Evolutionary conservation across 1,284 basidiomycete species (phyloP), one percentile per base, ranked within the genome.

Genomic region (Apiotrichum sp.): DNA sequence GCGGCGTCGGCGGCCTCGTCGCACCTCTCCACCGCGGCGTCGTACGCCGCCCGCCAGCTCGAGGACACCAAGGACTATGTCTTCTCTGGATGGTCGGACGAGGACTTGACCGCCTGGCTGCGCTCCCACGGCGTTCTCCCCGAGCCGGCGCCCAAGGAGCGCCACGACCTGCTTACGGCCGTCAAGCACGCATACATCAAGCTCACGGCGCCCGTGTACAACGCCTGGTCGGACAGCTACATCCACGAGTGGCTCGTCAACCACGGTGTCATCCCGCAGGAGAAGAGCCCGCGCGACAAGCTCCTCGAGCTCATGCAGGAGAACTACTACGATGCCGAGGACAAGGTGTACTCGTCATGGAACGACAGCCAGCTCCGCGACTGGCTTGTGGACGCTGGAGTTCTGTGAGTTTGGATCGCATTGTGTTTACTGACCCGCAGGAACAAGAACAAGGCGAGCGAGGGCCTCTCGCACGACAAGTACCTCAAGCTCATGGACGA

Each of bases 61-160:
- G 86, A 92, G 56, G 83, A 88, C 61, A 75, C 84, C 35, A 88
- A 84, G 70, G 91, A 96, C 74, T 93, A 92, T 65, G 76, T 92
- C 6, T 93, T 88, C 72, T 89, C 87, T 0, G 82, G 85, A 2
- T 95, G 93, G 93, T 84, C 86, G 58, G 89, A 95, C 65, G 86
- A 81, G 66, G 79, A 81, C 59, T 76, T 74, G 56, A 55, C 73
- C 55, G 72, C 72, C 0, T 96, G 86, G 77, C 83, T 93, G 47
- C 83, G 87, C 65, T 80, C 85, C 44, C 84, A 88, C 67, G 85
- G 86, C 38, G 76, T 89, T 39, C 71, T 90, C 59, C 83, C 88
- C 67, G 81, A 84, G 11, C 83, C 84, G 61, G 76, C 80, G 14
- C 78, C 85, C 57, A 82, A 81, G 56, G 83, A 80, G 45, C 83